Evolutionary conservation across 164 flowering plant species (phyloP), one percentile per base, ranked within the genome.

Genomic region (Nelumbo lutea): DNA sequence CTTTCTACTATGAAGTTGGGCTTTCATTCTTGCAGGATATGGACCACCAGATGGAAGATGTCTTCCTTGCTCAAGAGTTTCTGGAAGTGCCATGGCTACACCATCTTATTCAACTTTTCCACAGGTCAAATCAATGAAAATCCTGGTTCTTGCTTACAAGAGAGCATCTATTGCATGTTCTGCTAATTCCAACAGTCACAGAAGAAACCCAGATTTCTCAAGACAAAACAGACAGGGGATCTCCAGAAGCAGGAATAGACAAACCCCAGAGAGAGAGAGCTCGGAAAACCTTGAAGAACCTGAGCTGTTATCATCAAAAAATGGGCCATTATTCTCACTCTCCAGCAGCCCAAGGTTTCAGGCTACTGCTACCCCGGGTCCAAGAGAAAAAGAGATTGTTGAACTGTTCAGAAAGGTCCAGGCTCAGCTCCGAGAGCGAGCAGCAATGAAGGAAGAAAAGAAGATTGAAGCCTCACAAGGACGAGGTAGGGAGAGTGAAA

Each of bases 351-450:
- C 84, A 9, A 91, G 79, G 64, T 85, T 70, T 62, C 87, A 85
- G 62, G 80, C 90, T 42, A 85, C 89, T 46, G 76, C 93, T 57
- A 68, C 84, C 44, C 95, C 98, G 6, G 96, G 96, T 51, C 88
- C 85, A 1, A 83, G 86, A 70, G 96, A 94, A 75, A 88, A 81
- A 65, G 98, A 94, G 81, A 91, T 94, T 72, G 92, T 91, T 39
- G 96, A 90, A 62, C 79, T 94, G 9, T 94, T 91, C 80, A 73
- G 87, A 62, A 90, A 90, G 80, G 90, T 94, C 62, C 95, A 94
- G 76, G 90, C 84, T 14, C 90, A 88, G 73, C 96, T 91, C 56
- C 87, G 92, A 44, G 91, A 89, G 78, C 78, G 93, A 71, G 87
- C 95, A 47, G 90, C 90, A n/a, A 61, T 74, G 40, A 90, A 86